Evolutionary conservation across 495 filamentous ascomycete species (phyloP).

Genomic region (Tetracladium setigerum): DNA sequence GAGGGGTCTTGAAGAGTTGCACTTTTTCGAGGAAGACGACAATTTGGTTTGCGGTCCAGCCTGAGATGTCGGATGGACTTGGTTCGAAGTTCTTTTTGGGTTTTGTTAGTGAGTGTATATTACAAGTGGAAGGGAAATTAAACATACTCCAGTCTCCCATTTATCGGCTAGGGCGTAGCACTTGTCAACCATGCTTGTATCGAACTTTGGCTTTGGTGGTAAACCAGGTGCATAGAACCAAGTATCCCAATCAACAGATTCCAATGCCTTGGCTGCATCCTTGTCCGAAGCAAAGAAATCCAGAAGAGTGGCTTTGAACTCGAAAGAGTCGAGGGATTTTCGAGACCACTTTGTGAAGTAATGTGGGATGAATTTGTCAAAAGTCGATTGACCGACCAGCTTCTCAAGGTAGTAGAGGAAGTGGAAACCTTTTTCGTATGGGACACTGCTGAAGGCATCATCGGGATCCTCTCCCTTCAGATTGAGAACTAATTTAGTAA

Average conservation of each 20-base stretch:
- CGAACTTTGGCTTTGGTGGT: constrained; percentile 83
- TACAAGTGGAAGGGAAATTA: background rate
- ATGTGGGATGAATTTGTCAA: constrained; percentile 89
- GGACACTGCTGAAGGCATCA: constrained; percentile 85
- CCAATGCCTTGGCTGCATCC: constrained; percentile 57
- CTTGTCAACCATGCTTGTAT: constrained; percentile 78
- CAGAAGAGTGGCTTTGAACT: constrained; percentile 82
- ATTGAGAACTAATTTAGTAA: constrained; percentile 81
- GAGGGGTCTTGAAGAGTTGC: constrained; percentile 51
- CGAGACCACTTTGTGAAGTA: constrained; percentile 79
- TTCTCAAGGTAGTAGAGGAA: constrained; percentile 81
- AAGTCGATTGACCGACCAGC: constrained; percentile 75
- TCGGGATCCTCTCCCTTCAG: constrained; percentile 90
- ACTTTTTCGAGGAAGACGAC: constrained; percentile 83
- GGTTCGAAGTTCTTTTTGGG: constrained; percentile 51
- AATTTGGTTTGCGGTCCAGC: constrained; percentile 75
- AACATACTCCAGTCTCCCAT: constrained; percentile 49
- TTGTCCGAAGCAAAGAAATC: constrained; percentile 71
- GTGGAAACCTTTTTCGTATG: constrained; percentile 71
- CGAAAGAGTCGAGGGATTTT: constrained; percentile 81
- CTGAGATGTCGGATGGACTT: constrained; percentile 53
- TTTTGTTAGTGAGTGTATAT: constrained; percentile 6
- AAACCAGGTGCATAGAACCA: constrained; percentile 81
- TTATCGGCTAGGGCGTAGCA: constrained; percentile 75
- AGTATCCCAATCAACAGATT: constrained; percentile 74